Conservation (phyloP, 148 eudicot species). For the Fallopia convolvulus region DNA sequence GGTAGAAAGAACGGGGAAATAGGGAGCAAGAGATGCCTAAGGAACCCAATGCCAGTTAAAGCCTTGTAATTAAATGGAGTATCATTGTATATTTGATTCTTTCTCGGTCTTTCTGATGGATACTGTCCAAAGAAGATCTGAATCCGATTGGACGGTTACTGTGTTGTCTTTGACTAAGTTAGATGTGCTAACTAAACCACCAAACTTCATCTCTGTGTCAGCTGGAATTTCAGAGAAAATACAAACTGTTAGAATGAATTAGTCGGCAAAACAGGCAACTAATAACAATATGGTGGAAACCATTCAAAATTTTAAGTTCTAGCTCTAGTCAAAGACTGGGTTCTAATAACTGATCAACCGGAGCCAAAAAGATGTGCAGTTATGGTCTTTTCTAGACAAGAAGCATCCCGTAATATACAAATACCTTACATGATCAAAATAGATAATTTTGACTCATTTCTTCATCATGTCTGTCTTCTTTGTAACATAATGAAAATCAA, state of each 20-base stretch:
- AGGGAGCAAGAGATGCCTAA: not conserved
- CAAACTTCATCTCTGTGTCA: constrained; percentile 74
- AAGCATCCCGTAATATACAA: not conserved
- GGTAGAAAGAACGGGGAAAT: not conserved
- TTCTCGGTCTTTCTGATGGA: constrained; percentile 34
- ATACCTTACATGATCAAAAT: not conserved
- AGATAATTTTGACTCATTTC: not conserved
- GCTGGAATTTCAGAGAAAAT: constrained; percentile 33
- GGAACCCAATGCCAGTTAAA: not conserved
- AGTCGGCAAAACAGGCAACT: not conserved
- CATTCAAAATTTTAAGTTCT: not conserved
- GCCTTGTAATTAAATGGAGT: not conserved
- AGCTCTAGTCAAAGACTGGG: not conserved
- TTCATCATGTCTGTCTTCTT: not conserved
- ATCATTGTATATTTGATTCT: not conserved
- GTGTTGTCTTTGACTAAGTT: constrained; percentile 52
- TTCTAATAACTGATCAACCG: not conserved
- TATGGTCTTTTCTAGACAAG: not conserved
- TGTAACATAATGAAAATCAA: not conserved
- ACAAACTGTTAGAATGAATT: not conserved
- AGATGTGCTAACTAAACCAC: constrained; percentile 87
- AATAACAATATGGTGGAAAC: not conserved
- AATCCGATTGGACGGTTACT: constrained; percentile 65
- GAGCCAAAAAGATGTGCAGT: not conserved
- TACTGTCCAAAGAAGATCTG: constrained; percentile 92